phyloP scores from a whole-genome alignment of 1,284 basidiomycete species.

The Leccinum griseonigrum region DNA sequence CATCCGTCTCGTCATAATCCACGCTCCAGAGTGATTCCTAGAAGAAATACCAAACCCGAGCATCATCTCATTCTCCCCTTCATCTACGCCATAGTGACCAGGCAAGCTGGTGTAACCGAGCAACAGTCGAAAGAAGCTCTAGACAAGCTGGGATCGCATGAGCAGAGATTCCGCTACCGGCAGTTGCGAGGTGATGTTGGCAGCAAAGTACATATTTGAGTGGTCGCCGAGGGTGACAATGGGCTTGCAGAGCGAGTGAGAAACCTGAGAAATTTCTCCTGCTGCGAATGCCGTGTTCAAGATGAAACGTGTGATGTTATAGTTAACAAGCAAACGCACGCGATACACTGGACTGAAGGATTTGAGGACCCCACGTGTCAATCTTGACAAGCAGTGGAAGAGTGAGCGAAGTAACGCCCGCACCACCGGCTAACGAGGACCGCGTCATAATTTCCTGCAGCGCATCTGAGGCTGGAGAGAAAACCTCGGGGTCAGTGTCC shows the following conservation, averaged over 20 bases:
- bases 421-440: slow-evolving; percentile 69
- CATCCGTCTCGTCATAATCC: slow-evolving; percentile 54
- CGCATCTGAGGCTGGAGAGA: slow-evolving; percentile 65
- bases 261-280: slow-evolving; percentile 50
- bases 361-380: slow-evolving; percentile 48
- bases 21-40: slow-evolving; percentile 85
- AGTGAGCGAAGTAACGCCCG: slow-evolving; percentile 70
- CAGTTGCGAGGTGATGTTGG: slow-evolving; percentile 53
- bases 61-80: slow-evolving; percentile 83
- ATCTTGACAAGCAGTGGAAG: slow-evolving; percentile 82
- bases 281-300: slow-evolving; percentile 18
- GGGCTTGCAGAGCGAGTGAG: slow-evolving; percentile 75
- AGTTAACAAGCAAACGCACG: slow-evolving; percentile 29
- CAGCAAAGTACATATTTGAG: slow-evolving; percentile 76
- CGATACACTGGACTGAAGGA: slow-evolving; percentile 48
- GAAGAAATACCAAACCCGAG: slow-evolving; percentile 82
- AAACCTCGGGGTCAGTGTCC: slow-evolving; percentile 47
- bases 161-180: slow-evolving; percentile 29
- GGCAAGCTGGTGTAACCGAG: slow-evolving; percentile 73
- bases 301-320: background rate
- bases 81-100: slow-evolving; percentile 76
- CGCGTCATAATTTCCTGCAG: slow-evolving; percentile 76
- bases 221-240: slow-evolving; percentile 82
- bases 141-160: slow-evolving; percentile 51
- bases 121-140: slow-evolving; percentile 68